These are phyloP conservation scores for Agrocybe praecox DNA, from an alignment of 768 basidiomycete genomes.

Conservation along the genomic window DNA sequence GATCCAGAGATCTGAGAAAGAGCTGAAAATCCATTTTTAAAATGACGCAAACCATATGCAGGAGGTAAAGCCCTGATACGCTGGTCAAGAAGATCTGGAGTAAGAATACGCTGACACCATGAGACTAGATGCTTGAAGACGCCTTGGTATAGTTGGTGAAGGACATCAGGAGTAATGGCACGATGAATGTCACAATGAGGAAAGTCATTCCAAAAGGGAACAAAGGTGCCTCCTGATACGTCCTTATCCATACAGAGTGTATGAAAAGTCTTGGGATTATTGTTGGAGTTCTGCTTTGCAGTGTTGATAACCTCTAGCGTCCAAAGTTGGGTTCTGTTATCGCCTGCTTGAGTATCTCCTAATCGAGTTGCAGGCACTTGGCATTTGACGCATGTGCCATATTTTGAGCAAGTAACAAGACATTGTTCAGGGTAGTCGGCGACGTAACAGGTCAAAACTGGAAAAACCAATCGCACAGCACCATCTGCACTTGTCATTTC, in stretches of 20 bases:
- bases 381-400: constrained; percentile 22
- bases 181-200: constrained; percentile 17
- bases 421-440: constrained; percentile 45
- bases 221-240: constrained; percentile 16
- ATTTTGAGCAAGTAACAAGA: constrained; percentile 32
- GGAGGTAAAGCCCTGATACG: constrained; percentile 33
- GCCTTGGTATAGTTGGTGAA: constrained; percentile 24
- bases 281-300: not conserved
- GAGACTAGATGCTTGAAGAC: constrained; percentile 18
- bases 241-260: constrained; percentile 14
- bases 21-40: constrained; percentile 40
- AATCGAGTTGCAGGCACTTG: constrained; percentile 8
- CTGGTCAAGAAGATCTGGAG: constrained; percentile 14
- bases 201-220: constrained; percentile 19
- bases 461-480: constrained; percentile 20
- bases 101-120: constrained; percentile 13
- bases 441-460: constrained; percentile 20
- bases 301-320: constrained; percentile 17
- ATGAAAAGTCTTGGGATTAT: not conserved
- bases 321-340: constrained; percentile 4
- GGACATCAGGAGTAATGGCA: constrained; percentile 18
- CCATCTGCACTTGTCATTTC: constrained; percentile 37
- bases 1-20: constrained; percentile 42
- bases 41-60: constrained; percentile 31
- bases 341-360: not conserved